phyloP scores from a whole-genome alignment of 257 asterid genomes.

The Solanum habrochaites region DNA sequence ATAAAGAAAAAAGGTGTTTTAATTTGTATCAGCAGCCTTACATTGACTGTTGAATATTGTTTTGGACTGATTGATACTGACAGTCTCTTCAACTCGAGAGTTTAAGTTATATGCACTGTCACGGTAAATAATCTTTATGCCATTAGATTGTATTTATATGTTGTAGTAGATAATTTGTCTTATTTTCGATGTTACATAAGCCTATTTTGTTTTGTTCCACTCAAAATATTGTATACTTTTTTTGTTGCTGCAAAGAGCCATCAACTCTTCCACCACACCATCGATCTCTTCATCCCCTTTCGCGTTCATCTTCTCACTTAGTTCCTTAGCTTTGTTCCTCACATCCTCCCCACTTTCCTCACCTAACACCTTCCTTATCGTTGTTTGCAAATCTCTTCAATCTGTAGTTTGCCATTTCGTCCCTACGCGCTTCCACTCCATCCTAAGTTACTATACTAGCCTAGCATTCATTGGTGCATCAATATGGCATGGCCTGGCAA shows the following conservation, averaged over 20 bases:
- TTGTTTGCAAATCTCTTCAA: slow-evolving; percentile 4
- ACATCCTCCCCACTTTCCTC: slow-evolving; percentile 12
- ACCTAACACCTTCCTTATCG: slow-evolving; percentile 1
- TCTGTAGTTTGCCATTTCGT: slow-evolving; percentile 6
- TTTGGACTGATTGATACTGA: neutral
- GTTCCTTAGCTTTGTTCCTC: slow-evolving; percentile 3
- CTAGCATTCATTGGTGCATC: slow-evolving; percentile 29
- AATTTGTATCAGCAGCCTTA: neutral
- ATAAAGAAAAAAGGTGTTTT: neutral
- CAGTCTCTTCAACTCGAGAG: neutral
- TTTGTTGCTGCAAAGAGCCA: slow-evolving; percentile 4
- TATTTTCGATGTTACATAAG: neutral
- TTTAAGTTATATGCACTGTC: neutral
- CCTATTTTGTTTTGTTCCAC: too few relatives aligned
- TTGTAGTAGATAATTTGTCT: neutral
- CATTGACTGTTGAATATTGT: neutral
- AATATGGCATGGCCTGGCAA: slow-evolving; percentile 22
- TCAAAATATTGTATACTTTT: too few relatives aligned
- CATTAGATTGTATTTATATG: neutral
- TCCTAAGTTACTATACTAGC: slow-evolving; percentile 19
- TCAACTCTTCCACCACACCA: slow-evolving; percentile 17
- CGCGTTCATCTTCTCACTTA: slow-evolving; percentile 16
- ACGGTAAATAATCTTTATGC: neutral
- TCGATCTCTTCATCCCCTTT: slow-evolving; percentile 32
- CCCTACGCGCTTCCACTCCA: slow-evolving; percentile 20